A percentile compares a stretch with the other conserved stretches of the same genome.
phyloP scores from a whole-genome alignment of 176 grass and related monocot genomes.

The Oryza glumipatula region DNA sequence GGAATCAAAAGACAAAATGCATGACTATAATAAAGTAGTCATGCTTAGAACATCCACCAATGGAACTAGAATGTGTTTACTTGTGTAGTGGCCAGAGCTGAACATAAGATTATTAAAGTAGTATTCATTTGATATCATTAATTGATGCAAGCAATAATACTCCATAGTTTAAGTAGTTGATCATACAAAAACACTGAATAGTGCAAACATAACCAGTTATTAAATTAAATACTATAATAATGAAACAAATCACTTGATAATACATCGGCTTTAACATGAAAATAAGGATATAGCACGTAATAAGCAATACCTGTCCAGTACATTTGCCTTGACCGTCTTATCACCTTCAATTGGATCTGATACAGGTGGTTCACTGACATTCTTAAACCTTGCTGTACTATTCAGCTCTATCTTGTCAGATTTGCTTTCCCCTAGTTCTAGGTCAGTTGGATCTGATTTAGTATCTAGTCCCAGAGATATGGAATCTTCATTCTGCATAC shows the following conservation, averaged over 20 bases:
- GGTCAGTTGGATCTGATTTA: slow-evolving; percentile 37
- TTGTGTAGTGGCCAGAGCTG: not conserved
- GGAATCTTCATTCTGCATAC: slow-evolving; percentile 44
- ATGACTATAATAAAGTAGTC: not conserved
- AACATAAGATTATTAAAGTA: slow-evolving; percentile 8
- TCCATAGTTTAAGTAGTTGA: not conserved
- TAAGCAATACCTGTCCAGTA: slow-evolving; percentile 54
- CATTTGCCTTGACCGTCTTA: slow-evolving; percentile 31
- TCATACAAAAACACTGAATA: slow-evolving; percentile 29
- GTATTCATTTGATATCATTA: not conserved
- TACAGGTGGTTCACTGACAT: slow-evolving; percentile 33
- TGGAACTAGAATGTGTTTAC: slow-evolving; percentile 8
- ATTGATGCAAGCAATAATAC: not conserved
- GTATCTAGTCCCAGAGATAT: slow-evolving; percentile 36
- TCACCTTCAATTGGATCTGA: slow-evolving; percentile 44
- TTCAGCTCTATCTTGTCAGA: slow-evolving; percentile 27
- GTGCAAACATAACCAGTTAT: slow-evolving; percentile 1
- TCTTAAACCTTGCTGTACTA: slow-evolving; percentile 20
- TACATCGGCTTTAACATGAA: slow-evolving; percentile 9
- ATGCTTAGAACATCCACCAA: not conserved
- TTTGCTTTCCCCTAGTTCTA: slow-evolving; percentile 27
- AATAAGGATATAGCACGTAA: slow-evolving; percentile 31
- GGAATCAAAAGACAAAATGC: not conserved
- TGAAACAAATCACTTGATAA: slow-evolving; percentile 20
- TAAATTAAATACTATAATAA: not conserved